Base-by-base conservation (phyloP, 805 yeast species). In the Naumovozyma dairenensis region DNA sequence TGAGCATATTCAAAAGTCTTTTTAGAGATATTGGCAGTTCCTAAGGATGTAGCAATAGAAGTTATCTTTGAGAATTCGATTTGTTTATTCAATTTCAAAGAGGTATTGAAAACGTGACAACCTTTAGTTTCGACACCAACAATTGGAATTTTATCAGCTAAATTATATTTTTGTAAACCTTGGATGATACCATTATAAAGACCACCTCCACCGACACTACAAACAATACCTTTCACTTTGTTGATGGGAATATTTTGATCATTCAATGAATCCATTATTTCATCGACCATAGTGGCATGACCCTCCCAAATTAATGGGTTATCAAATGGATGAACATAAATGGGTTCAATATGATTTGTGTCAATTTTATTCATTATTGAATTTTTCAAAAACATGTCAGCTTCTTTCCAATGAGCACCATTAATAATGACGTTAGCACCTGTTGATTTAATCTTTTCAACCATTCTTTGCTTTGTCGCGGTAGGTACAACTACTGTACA, bases 1-100 rank as follows among this genome's bases (percentile, higher is more conserved):
- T 53, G 34, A 35, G 60, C 52, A 20, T 69, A 68, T 41, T 67
- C 65, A 36, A 76, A 55, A 0, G 80, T 67, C 43, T 63, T 56
- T 6, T 56, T 45, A 0, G 82, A 68, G 6, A 78, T 73, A 42
- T 65, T 66, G 1, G 74, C 67, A 27, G 83, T 72, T 3, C 84
- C 83, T 34, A 80, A 61, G 0, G 80, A 72, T 2, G 74, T 67
- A 2, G 86, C 87, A 35, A 79, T 56, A 6, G 82, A 71, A 15
- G 62, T 51, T 4, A 69, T 66, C 24, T 69, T 65, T 2, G 60
- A 55, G 17, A 77, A 55, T 10, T 52, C 50, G 7, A 75, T 65
- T 6, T 65, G 63, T 30, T 62, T 44, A 5, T 69, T 65, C 1
- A 69, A 66, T 25, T 59, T 55, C 29, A 79, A 52, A 1, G 81